Conservation (phyloP, 2,329 filamentous ascomycete species). For the Pseudogymnoascus sp. region DNA sequence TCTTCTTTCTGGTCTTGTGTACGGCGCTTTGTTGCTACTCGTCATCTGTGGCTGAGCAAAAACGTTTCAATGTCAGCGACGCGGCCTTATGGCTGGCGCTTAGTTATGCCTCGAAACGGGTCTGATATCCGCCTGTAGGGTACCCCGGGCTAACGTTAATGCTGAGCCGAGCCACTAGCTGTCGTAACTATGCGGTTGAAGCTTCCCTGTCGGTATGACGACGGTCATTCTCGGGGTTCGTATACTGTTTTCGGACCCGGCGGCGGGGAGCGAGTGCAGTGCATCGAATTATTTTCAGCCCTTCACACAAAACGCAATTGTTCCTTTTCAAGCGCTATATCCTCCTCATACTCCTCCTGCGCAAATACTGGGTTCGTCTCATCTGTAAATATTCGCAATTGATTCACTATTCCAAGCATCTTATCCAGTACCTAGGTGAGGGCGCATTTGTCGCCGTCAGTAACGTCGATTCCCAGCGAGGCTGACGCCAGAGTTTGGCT, state of each 20-base stretch:
- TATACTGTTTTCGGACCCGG: conserved; percentile 4
- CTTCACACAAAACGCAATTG: conserved; percentile 1
- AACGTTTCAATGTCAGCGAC: neutral
- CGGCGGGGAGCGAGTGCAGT: neutral
- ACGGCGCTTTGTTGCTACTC: neutral
- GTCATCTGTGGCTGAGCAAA: conserved; percentile 6
- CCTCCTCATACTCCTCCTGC: neutral
- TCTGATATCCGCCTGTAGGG: neutral
- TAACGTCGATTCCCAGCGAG: neutral
- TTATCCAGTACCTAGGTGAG: neutral
- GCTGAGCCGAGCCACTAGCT: neutral
- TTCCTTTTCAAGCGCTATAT: neutral
- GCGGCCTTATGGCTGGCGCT: neutral
- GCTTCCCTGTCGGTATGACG: conserved; percentile 4
- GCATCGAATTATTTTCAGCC: conserved; percentile 2
- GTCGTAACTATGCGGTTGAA: neutral
- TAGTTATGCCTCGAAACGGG: conserved; percentile 1
- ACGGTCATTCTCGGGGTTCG: neutral
- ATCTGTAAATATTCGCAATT: neutral
- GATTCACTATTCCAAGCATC: neutral
- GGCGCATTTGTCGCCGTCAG: neutral
- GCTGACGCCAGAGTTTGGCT: neutral
- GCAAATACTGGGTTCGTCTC: neutral
- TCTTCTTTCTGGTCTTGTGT: neutral
- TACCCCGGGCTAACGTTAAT: neutral